phyloP scores from a whole-genome alignment of 176 grass and related monocot genomes.

The Aegilops bicornis region DNA sequence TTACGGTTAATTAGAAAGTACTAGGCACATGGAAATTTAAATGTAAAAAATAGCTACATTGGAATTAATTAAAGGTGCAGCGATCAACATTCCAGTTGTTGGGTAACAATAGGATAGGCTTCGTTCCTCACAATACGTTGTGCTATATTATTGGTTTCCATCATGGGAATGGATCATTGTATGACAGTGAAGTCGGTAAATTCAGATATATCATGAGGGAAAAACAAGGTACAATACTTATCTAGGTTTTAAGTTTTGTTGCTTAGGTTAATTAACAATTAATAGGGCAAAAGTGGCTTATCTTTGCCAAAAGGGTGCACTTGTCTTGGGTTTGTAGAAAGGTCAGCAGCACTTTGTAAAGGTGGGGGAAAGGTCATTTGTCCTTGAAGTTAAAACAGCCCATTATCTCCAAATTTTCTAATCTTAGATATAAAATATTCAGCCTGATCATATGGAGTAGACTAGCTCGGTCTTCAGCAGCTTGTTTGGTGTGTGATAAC shows the following conservation, averaged over 20 bases:
- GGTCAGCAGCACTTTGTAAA: slow-evolving; percentile 52
- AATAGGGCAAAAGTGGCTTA: slow-evolving; percentile 20
- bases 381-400: slow-evolving; percentile 30
- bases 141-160: slow-evolving; percentile 31
- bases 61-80: neutral
- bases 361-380: slow-evolving; percentile 34
- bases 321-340: slow-evolving; percentile 51
- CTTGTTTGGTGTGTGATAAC: neutral
- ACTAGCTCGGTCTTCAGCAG: slow-evolving; percentile 15
- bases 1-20: neutral
- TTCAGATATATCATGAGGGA: neutral
- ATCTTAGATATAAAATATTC: slow-evolving; percentile 35
- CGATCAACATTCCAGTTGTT: neutral
- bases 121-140: slow-evolving; percentile 13
- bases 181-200: slow-evolving; percentile 32
- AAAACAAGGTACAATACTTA: neutral
- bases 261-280: slow-evolving; percentile 26
- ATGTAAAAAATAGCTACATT: neutral
- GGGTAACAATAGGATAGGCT: neutral
- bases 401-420: slow-evolving; percentile 45
- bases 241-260: neutral
- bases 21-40: neutral
- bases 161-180: slow-evolving; percentile 21
- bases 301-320: slow-evolving; percentile 37
- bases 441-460: neutral